phyloP scores from a whole-genome alignment of 2,329 filamentous ascomycete species.

The Colletotrichum lindemuthianum region DNA sequence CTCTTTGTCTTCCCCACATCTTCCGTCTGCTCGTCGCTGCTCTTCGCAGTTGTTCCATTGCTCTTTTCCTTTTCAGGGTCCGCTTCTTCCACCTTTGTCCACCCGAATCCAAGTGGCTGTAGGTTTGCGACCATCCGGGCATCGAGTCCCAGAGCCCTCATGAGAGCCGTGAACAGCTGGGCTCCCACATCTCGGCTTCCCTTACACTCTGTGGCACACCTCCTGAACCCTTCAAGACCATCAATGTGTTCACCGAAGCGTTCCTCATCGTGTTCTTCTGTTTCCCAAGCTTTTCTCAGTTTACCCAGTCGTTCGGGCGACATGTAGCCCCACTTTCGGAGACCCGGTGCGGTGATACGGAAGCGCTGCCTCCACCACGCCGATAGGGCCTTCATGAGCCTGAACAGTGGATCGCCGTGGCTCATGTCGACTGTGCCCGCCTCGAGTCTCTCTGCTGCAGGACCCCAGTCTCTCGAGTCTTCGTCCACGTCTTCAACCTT shows the following conservation, averaged over 20 bases:
- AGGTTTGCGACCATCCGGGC: conserved; percentile 85
- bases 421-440: conserved; percentile 80
- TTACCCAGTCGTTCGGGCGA: conserved; percentile 77
- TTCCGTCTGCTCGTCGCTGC: conserved; percentile 34
- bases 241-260: conserved; percentile 81
- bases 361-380: conserved; percentile 92
- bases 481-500: conserved; percentile 41
- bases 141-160: conserved; percentile 84
- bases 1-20: conserved; percentile 13
- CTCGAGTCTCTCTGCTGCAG: conserved; percentile 74
- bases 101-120: conserved; percentile 89
- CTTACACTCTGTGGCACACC: conserved; percentile 73
- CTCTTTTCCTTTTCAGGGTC: conserved; percentile 56
- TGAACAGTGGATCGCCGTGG: conserved; percentile 81
- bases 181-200: conserved; percentile 90
- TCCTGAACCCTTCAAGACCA: conserved; percentile 74
- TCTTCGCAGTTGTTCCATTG: neutral
- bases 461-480: conserved; percentile 74
- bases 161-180: conserved; percentile 87
- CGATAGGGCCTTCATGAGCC: conserved; percentile 78
- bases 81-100: conserved; percentile 87
- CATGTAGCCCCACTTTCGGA: conserved; percentile 93
- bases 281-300: conserved; percentile 76
- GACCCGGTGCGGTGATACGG: conserved; percentile 76
- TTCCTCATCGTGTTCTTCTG: conserved; percentile 68